Evolutionary conservation across 1,139 yeast species (phyloP).

Genomic region (Saccharomyces pastorianus): DNA sequence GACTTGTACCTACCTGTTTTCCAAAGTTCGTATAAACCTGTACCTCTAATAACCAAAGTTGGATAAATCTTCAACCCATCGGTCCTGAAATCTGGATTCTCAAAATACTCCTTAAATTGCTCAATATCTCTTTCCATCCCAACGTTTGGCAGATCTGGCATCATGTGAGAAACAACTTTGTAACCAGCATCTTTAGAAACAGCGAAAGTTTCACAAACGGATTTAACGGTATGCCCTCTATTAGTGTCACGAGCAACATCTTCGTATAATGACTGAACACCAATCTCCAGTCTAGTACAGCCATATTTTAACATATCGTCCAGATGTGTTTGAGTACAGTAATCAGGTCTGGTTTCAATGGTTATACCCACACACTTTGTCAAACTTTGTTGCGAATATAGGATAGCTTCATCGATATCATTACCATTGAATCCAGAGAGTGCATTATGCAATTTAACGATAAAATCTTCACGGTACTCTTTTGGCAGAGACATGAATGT

Average conservation of each 20-base stretch:
- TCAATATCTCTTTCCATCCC: conserved; percentile 97
- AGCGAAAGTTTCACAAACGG: conserved; percentile 93
- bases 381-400: conserved; percentile 84
- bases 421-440: conserved; percentile 86
- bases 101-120: conserved; percentile 92
- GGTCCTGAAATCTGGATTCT: conserved; percentile 92
- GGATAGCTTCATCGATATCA: conserved; percentile 83
- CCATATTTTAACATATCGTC: conserved; percentile 95
- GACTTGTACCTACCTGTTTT: conserved; percentile 90
- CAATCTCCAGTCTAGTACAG: conserved; percentile 92
- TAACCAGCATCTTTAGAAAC: conserved; percentile 97
- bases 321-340: conserved; percentile 91
- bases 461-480: conserved; percentile 82
- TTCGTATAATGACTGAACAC: conserved; percentile 94
- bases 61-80: conserved; percentile 96
- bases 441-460: conserved; percentile 87
- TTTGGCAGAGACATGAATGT: conserved; percentile 93
- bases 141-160: conserved; percentile 98
- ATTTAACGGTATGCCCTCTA: conserved; percentile 93
- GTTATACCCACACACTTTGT: conserved; percentile 98
- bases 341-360: conserved; percentile 96
- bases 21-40: conserved; percentile 96
- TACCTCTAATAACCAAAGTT: conserved; percentile 94
- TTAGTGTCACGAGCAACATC: conserved; percentile 98
- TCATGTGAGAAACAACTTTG: conserved; percentile 96